Base-by-base conservation (phyloP, 2,329 filamentous ascomycete species). In the Chrysosporium keratinophilum region DNA sequence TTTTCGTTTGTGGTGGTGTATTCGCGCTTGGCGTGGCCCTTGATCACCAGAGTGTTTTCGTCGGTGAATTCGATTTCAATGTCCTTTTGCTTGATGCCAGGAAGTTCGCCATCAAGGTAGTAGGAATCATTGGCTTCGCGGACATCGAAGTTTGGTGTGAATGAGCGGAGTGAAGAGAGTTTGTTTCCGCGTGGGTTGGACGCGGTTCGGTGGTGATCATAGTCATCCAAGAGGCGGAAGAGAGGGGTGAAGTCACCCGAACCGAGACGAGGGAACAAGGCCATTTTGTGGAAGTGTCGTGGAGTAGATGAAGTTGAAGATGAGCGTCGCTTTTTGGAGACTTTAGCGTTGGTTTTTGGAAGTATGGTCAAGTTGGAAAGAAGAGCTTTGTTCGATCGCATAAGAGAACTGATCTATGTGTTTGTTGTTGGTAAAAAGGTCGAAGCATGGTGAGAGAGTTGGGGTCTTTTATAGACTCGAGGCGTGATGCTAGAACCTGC, bases 51-150 rank as follows among this genome's bases (percentile, higher is more conserved):
- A 0, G 72, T 76, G 28, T 71, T 64, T 7, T 69, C 61, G 51
- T 76, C 73, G 45, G 67, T 66, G 61, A 76, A 75, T 59, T 74
- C 71, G 42, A 76, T 73, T 9, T 74, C 68, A 28, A 76, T 64
- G 52, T 73, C 65, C 55, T 68, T 67, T 56, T 73, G 69, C 45
- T 65, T 64, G 34, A 72, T 64, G 12, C 73, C 73, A 2, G 73
- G 71, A 0, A 75, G 61, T 55, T 75, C 73, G 41, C 72, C 73
- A 47, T 74, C 67, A 2, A 76, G 67, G 52, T 70, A 60, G 57
- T 75, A 76, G 47, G 60, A 64, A 11, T 71, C 62, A 2, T 66
- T 63, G 19, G 61, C 44, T 61, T 75, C 73, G 39, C 69, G 65
- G 20, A 75, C 71, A 56, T 76, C 73, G 52, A 75, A 75, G 31